Conservation (phyloP, 495 filamentous ascomycete genomes). For the Letharia columbiana region DNA sequence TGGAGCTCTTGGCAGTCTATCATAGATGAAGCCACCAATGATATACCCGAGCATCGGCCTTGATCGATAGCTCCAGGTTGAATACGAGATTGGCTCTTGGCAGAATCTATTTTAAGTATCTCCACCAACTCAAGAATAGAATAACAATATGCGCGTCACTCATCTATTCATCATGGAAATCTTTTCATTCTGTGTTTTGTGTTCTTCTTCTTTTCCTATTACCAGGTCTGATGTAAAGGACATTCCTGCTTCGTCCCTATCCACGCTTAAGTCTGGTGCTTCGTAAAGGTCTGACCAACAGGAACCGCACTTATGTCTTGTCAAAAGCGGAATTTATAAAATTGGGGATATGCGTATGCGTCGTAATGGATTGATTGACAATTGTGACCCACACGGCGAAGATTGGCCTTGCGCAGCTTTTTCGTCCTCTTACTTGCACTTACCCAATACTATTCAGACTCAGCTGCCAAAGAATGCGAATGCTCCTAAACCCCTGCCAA, state of each 20-base stretch:
- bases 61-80: not conserved
- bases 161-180: too few relatives aligned
- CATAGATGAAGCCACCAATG: not conserved
- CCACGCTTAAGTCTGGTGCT: too few relatives aligned
- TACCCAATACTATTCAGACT: not conserved
- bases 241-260: not conserved
- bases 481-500: not conserved
- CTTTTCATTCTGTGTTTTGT: too few relatives aligned
- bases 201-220: not conserved
- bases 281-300: too few relatives aligned
- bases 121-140: not conserved
- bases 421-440: not conserved
- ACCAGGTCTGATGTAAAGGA: not conserved
- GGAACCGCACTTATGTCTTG: too few relatives aligned
- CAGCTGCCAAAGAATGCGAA: not conserved
- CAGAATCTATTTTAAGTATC: not conserved
- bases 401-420: not conserved
- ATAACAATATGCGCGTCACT: too few relatives aligned
- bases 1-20: not conserved
- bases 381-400: not conserved
- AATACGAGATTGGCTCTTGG: not conserved
- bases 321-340: too few relatives aligned
- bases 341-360: too few relatives aligned
- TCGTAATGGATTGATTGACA: not conserved
- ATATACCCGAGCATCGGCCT: not conserved